Evolutionary conservation across 306 rosid species (phyloP), one percentile per base, ranked within the genome.

Genomic region (Vachellia collinsii): DNA sequence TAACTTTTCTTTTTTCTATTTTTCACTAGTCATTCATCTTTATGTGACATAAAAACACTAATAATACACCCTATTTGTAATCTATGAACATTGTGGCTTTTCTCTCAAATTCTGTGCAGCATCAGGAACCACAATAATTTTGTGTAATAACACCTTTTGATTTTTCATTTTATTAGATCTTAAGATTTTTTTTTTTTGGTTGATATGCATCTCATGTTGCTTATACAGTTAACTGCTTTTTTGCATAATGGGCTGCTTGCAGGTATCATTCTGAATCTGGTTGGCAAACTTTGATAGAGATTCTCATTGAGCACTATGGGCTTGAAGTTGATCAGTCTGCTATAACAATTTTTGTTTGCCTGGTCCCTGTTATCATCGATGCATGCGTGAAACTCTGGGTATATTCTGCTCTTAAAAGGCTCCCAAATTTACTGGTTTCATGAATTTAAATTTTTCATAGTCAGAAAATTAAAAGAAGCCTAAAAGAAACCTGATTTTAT

Each of bases 211-310:
- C 20, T 68, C 16, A 46, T 50, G 34, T 65, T 25, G 62, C 63
- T 41, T 74, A 22, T 29, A 65, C 72, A 58, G 13, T 67, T 76
- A 74, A 75, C 47, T 46, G 76, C 62, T 81, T 80, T 67, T 58
- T 70, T 78, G 69, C 51, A 72, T 65, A 62, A 12, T 75, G 83
- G 72, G 48, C 74, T 78, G 78, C 76, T 59, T 80, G 82, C 96
- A 95, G 99, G 93, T 95, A 95, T 87, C 99, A 95, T 89, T 95
- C 99, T 50, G 98, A 95, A 84, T 89, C 97, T 75, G 98, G 98
- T 78, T 95, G 99, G 99, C 92, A 93, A 83, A 93, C 99, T 17
- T 83, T 95, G 87, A 3, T 91, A 65, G 98, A 93, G 89, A 82
- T 92, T 77, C 72, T 91, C 77, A 91, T 90, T 23, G 98, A 95